Conservation (phyloP, 1,284 basidiomycete genomes). For the Heterobasidion irregulare region DNA sequence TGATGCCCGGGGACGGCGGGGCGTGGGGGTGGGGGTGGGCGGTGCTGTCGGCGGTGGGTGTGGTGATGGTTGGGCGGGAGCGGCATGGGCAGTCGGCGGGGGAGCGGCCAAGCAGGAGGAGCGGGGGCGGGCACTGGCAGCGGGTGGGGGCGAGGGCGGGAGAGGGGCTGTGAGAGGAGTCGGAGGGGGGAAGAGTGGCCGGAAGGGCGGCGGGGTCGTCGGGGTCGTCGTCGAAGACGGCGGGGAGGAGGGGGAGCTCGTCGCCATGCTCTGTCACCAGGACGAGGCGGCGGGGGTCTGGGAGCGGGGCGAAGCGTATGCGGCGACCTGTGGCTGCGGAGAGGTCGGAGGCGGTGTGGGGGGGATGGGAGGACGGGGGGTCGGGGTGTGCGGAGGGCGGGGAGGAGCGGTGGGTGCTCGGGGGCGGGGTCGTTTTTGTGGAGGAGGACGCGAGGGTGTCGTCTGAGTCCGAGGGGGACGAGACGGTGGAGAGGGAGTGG, state of each 20-base stretch:
- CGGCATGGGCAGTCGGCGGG: conserved; percentile 7
- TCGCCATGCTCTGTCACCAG: conserved; percentile 31
- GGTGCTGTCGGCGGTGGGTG: conserved; percentile 5
- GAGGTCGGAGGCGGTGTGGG: conserved; percentile 13
- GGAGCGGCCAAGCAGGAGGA: conserved; percentile 7
- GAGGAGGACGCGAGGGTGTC: conserved; percentile 9
- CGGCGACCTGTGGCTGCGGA: conserved; percentile 25
- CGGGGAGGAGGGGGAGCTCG: conserved; percentile 26
- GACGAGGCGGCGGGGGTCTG: conserved; percentile 52
- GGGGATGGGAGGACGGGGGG: conserved; percentile 18
- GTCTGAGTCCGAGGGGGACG: conserved; percentile 11
- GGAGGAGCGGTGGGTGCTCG: conserved; percentile 11
- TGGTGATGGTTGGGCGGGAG: conserved; percentile 7
- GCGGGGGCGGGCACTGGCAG: background rate
- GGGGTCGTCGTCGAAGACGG: conserved; percentile 22
- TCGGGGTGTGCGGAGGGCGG: conserved; percentile 13
- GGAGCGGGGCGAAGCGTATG: conserved; percentile 74
- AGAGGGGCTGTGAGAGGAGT: conserved; percentile 2
- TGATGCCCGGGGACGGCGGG: conserved; percentile 3
- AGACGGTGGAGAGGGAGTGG: conserved; percentile 19
- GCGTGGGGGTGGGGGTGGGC: conserved; percentile 10
- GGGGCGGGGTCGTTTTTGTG: conserved; percentile 17
- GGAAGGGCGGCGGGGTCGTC: conserved; percentile 4
- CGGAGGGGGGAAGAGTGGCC: conserved; percentile 3
- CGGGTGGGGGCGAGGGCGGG: background rate